These are phyloP conservation scores for Royoungia palumana DNA, from an alignment of 768 basidiomycete species.

Conservation along the genomic window DNA sequence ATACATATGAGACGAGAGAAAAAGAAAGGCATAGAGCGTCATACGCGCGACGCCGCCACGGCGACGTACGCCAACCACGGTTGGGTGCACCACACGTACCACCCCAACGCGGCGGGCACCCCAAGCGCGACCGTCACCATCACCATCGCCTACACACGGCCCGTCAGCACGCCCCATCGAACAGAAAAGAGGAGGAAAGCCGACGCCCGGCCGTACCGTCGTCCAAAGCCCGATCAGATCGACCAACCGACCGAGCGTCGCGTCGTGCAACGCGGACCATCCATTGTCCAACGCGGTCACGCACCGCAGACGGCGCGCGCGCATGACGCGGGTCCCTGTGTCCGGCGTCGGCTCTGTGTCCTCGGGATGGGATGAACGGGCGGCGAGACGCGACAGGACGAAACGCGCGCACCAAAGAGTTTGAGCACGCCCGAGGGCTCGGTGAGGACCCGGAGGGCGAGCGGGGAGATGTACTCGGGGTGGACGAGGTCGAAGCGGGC, in stretches of 20 bases:
- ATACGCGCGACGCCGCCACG: slow-evolving; percentile 2
- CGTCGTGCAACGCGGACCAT: slow-evolving; percentile 14
- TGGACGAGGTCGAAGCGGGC: slow-evolving; percentile 18
- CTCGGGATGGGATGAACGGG: neutral
- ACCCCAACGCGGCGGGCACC: slow-evolving; percentile 17
- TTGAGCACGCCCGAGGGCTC: slow-evolving; percentile 26
- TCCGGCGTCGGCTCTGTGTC: slow-evolving; percentile 29
- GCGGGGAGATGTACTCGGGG: slow-evolving; percentile 25
- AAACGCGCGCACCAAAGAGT: slow-evolving; percentile 19
- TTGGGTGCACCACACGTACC: slow-evolving; percentile 13
- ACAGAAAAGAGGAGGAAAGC: neutral
- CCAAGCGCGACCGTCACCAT: slow-evolving; percentile 16
- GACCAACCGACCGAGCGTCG: slow-evolving; percentile 24
- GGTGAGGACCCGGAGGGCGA: slow-evolving; percentile 26
- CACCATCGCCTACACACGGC: slow-evolving; percentile 17
- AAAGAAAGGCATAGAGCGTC: neutral
- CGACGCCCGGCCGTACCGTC: slow-evolving; percentile 5
- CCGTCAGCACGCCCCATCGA: neutral
- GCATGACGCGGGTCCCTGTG: slow-evolving; percentile 17
- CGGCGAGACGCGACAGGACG: too few relatives aligned
- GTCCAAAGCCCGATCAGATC: slow-evolving; percentile 19
- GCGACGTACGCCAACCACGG: slow-evolving; percentile 13
- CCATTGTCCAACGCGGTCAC: slow-evolving; percentile 22
- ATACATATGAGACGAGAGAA: neutral
- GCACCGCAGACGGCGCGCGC: slow-evolving; percentile 20